Conservation (phyloP, 306 rosid genomes). For the Inga oerstediana region DNA sequence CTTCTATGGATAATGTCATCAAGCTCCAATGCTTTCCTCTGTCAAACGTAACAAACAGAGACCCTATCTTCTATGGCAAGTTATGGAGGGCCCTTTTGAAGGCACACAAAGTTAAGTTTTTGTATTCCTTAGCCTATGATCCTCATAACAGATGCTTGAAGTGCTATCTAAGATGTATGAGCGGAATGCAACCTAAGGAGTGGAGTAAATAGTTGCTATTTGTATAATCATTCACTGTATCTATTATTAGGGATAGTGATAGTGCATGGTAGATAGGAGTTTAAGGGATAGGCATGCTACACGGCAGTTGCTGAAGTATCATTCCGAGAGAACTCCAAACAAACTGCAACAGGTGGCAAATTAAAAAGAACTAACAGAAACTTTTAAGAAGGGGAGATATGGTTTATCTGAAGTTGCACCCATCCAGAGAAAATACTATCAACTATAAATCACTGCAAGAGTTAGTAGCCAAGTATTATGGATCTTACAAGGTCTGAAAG, state of each 20-base stretch:
- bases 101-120: neutral
- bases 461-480: neutral
- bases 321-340: neutral
- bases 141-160: too few species aligned
- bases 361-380: neutral
- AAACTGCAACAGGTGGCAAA: neutral
- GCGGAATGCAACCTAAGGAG: neutral
- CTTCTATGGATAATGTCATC: neutral
- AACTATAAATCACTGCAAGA: neutral
- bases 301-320: neutral
- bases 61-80: neutral
- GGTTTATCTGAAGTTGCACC: neutral
- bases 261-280: too few species aligned
- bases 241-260: neutral
- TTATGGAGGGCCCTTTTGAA: neutral
- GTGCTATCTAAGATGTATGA: neutral
- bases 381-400: neutral
- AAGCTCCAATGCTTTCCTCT: neutral
- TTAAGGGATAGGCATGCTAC: neutral
- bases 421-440: neutral
- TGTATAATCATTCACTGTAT: too few species aligned
- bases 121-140: neutral
- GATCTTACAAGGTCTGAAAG: neutral
- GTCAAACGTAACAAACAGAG: neutral
- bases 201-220: neutral